Percentiles rank a stretch among this genome's conserved stretches.
phyloP scores from a whole-genome alignment of 306 rosid genomes.

The Sesbania bispinosa region DNA sequence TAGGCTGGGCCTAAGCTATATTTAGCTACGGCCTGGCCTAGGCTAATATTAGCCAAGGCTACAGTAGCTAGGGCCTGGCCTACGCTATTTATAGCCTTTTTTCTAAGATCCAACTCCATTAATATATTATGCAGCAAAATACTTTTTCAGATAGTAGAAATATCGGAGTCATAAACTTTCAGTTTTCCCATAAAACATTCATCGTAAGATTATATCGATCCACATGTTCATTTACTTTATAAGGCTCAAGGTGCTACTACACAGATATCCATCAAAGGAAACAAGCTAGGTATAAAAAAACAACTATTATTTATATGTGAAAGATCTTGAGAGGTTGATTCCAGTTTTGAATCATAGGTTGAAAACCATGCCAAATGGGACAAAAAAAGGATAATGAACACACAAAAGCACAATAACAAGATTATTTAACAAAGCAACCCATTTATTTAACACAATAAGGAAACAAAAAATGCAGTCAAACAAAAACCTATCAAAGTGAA shows the following conservation, averaged over 20 bases:
- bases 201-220: neutral
- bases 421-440: too few species aligned
- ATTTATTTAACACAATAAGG: neutral
- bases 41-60: too few species aligned
- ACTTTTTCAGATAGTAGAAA: too few species aligned
- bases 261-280: neutral
- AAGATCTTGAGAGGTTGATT: neutral
- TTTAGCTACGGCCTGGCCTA: too few species aligned
- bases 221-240: neutral
- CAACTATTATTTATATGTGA: neutral
- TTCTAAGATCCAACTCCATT: too few species aligned
- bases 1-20: too few species aligned
- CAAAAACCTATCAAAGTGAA: neutral
- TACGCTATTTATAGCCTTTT: too few species aligned
- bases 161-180: too few species aligned
- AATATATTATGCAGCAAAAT: neutral
- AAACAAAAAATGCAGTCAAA: neutral
- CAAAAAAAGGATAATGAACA: neutral
- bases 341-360: neutral
- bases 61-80: too few species aligned
- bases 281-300: neutral
- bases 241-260: neutral
- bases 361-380: neutral
- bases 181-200: neutral
- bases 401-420: neutral